These are phyloP conservation scores for Inga leiocalycina DNA, from an alignment of 306 rosid species.

Conservation along the genomic window DNA sequence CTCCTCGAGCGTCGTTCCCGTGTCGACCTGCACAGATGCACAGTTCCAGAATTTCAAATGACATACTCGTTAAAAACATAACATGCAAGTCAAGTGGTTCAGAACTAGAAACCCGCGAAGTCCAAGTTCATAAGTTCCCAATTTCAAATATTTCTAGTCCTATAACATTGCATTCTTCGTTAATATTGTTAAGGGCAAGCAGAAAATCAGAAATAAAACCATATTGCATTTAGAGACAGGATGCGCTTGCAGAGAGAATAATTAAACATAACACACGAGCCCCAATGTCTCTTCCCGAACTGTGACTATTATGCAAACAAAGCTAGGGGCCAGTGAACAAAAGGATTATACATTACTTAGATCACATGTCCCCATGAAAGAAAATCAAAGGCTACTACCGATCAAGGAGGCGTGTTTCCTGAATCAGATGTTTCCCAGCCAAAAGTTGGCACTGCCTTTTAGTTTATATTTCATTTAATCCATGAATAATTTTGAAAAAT, in stretches of 20 bases:
- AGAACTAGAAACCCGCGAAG: background rate
- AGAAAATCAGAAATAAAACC: background rate
- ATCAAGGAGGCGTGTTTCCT: background rate
- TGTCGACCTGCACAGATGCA: constrained; percentile 56
- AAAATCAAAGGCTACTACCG: background rate
- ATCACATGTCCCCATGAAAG: background rate
- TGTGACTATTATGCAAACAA: background rate
- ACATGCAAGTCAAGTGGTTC: background rate
- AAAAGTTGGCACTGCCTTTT: background rate
- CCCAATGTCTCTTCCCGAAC: background rate
- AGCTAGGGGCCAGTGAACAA: background rate
- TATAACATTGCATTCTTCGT: background rate
- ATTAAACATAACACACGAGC: background rate
- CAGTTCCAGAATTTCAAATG: constrained; percentile 26
- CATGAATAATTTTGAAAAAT: background rate
- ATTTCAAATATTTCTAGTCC: background rate
- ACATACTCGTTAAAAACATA: background rate
- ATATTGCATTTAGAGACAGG: background rate
- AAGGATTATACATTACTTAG: background rate
- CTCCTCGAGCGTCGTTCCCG: constrained; percentile 96
- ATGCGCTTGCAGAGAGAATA: background rate
- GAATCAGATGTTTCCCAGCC: background rate
- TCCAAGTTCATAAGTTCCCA: background rate
- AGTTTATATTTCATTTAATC: background rate
- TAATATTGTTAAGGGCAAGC: background rate